Evolutionary conservation across 2,329 filamentous ascomycete genomes (phyloP).

Genomic region (Apiospora kogelbergensis): DNA sequence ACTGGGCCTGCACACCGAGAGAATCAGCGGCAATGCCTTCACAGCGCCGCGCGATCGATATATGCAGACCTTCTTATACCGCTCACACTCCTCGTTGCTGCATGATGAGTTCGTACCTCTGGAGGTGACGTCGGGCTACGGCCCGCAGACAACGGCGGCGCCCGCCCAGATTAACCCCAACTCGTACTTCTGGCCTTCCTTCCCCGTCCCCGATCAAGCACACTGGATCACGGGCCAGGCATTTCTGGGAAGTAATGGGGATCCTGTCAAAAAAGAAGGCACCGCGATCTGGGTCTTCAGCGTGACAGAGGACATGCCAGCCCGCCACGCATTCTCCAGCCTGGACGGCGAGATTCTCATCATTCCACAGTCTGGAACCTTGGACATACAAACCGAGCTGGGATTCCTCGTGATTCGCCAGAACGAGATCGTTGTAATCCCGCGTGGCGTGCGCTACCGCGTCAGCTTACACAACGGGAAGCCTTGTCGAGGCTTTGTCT

Average conservation of each 20-base stretch:
- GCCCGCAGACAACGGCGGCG: constrained; percentile 46
- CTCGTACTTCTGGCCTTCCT: constrained; percentile 80
- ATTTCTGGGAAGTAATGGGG: constrained; percentile 70
- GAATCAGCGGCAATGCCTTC: constrained; percentile 60
- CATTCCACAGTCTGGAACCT: constrained; percentile 62
- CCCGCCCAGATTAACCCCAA: constrained; percentile 74
- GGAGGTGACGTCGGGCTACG: constrained; percentile 22
- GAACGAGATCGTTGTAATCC: constrained; percentile 67
- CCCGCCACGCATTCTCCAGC: constrained; percentile 71
- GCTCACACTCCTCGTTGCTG: constrained; percentile 57
- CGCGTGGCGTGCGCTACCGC: constrained; percentile 63
- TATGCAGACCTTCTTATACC: constrained; percentile 60
- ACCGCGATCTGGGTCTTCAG: constrained; percentile 73
- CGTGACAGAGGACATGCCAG: constrained; percentile 69
- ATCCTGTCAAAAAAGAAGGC: constrained; percentile 69
- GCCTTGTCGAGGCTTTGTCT: constrained; percentile 61
- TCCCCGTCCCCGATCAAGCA: constrained; percentile 64
- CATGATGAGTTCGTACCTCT: constrained; percentile 46
- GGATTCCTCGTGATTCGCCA: constrained; percentile 64
- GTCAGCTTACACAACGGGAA: constrained; percentile 45
- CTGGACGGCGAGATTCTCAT: constrained; percentile 70
- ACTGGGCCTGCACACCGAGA: constrained; percentile 69
- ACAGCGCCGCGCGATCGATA: constrained; percentile 60
- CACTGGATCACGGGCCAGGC: constrained; percentile 53
- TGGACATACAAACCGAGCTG: constrained; percentile 68